phyloP scores from a whole-genome alignment of 768 basidiomycete species.

The Mycena rebaudengoi region DNA sequence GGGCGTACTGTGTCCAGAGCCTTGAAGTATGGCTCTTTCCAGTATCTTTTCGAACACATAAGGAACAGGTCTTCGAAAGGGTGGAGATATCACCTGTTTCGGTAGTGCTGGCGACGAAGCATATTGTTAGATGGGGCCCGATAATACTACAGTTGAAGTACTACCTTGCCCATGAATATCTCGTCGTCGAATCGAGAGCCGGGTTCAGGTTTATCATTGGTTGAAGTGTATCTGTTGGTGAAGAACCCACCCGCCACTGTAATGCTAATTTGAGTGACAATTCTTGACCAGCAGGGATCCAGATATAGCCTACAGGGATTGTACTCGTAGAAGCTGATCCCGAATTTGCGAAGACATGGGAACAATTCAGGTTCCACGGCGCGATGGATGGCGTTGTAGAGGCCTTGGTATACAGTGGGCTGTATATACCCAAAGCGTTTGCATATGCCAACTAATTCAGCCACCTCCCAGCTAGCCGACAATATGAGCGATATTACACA shows the following conservation, averaged over 20 bases:
- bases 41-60: constrained; percentile 26
- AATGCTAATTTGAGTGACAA: no score
- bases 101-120: constrained; percentile 39
- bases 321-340: constrained; percentile 63
- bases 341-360: constrained; percentile 65
- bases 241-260: constrained; percentile 67
- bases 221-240: constrained; percentile 57
- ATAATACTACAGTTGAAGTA: background rate
- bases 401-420: constrained; percentile 64
- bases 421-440: constrained; percentile 59
- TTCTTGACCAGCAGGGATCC: no score
- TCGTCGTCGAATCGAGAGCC: constrained; percentile 65
- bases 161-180: constrained; percentile 54
- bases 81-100: constrained; percentile 38
- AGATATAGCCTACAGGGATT: constrained; percentile 54
- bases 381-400: constrained; percentile 52
- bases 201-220: constrained; percentile 49
- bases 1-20: constrained; percentile 29
- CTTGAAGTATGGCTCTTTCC: constrained; percentile 36
- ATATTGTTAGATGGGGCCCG: background rate
- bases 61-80: background rate
- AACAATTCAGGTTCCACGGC: constrained; percentile 54
- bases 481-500: background rate
- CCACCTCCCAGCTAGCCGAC: constrained; percentile 63
- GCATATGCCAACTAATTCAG: constrained; percentile 68